Evolutionary conservation across 192 early-diverging fungal species (phyloP).

Genomic region (Jimgerdemannia flammicorona): DNA sequence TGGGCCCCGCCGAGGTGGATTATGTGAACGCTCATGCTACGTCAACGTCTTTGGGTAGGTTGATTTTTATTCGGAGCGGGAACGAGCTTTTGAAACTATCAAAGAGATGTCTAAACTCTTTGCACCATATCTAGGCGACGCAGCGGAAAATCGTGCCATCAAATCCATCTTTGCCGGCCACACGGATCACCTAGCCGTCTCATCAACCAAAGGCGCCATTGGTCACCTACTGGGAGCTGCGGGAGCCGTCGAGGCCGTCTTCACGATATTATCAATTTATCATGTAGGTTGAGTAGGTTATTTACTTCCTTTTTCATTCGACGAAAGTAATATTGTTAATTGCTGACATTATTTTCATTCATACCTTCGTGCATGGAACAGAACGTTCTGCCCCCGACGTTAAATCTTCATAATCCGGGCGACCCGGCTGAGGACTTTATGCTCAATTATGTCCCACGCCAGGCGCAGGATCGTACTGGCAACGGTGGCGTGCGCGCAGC

Average conservation of each 20-base stretch:
- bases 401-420: slow-evolving; percentile 64
- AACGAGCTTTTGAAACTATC: too few species aligned
- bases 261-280: slow-evolving; percentile 75
- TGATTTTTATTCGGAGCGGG: too few species aligned
- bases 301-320: too few species aligned
- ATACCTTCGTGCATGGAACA: slow-evolving; percentile 27
- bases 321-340: too few species aligned
- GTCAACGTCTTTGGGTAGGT: slow-evolving; percentile 67
- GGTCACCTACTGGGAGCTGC: slow-evolving; percentile 97
- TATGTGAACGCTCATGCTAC: slow-evolving; percentile 97
- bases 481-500: slow-evolving; percentile 51
- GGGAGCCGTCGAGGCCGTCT: slow-evolving; percentile 90
- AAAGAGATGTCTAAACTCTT: slow-evolving; percentile 7
- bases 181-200: slow-evolving; percentile 58
- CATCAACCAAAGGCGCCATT: slow-evolving; percentile 87
- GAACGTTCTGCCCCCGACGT: slow-evolving; percentile 77
- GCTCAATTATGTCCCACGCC: slow-evolving; percentile 78
- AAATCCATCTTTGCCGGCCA: slow-evolving; percentile 64
- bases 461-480: slow-evolving; percentile 53
- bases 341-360: neutral
- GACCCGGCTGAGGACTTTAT: slow-evolving; percentile 66
- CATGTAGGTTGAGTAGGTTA: slow-evolving; percentile 34
- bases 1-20: slow-evolving; percentile 61
- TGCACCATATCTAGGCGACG: slow-evolving; percentile 71
- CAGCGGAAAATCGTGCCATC: slow-evolving; percentile 85